phyloP scores from a whole-genome alignment of 129 eudicot genomes.

The Escallonia herrerae region DNA sequence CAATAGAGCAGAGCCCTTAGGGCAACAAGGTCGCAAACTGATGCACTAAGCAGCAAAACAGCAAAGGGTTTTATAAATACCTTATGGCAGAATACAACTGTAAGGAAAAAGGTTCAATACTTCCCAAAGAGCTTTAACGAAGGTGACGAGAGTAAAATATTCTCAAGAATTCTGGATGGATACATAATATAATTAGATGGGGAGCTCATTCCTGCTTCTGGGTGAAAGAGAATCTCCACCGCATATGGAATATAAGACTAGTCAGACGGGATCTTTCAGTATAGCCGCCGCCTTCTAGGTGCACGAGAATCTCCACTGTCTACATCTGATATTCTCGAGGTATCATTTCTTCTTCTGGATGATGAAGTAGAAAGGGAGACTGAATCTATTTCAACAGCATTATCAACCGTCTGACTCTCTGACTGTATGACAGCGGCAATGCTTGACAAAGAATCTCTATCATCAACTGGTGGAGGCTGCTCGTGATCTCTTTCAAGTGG shows the following conservation, averaged over 20 bases:
- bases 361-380: constrained; percentile 63
- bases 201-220: background rate
- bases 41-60: background rate
- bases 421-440: constrained; percentile 86
- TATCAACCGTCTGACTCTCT: constrained; percentile 68
- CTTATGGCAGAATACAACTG: background rate
- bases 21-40: background rate
- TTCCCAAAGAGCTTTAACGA: background rate
- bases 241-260: background rate
- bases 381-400: constrained; percentile 66
- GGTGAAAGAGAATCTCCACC: background rate
- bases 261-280: constrained; percentile 12
- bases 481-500: constrained; percentile 47
- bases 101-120: background rate
- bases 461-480: constrained; percentile 44
- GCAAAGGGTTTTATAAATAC: background rate
- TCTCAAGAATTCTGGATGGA: background rate
- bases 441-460: constrained; percentile 81
- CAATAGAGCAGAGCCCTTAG: background rate
- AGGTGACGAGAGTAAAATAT: background rate
- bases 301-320: constrained; percentile 76
- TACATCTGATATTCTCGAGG: constrained; percentile 60
- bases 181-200: background rate
- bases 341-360: constrained; percentile 58
- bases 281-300: constrained; percentile 68